phyloP scores from a whole-genome alignment of 1,284 basidiomycete species.

The Melampsora americana region DNA sequence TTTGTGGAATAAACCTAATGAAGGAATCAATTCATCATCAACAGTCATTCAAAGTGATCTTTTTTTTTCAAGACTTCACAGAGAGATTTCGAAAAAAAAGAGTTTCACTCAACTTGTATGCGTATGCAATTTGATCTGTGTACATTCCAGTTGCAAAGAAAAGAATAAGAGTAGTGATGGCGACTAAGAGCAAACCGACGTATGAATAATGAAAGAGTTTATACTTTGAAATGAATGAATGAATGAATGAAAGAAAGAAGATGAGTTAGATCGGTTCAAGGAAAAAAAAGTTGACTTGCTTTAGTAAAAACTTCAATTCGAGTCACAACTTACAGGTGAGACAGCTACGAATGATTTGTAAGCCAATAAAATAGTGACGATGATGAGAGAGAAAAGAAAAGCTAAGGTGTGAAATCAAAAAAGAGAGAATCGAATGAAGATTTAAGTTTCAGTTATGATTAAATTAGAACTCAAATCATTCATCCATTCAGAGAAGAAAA shows the following conservation, averaged over 20 bases:
- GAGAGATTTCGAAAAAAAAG: too few species aligned
- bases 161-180: slow-evolving; percentile 73
- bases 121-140: slow-evolving; percentile 90
- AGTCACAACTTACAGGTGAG: slow-evolving; percentile 41
- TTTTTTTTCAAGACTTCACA: too few species aligned
- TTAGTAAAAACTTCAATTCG: too few species aligned
- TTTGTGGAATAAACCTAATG: slow-evolving; percentile 78
- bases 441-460: too few species aligned
- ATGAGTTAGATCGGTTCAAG: too few species aligned
- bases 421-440: background rate
- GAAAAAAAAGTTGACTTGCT: too few species aligned
- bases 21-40: too few species aligned
- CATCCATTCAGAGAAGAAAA: too few species aligned
- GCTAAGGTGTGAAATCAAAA: slow-evolving; percentile 1
- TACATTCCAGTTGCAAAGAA: slow-evolving; percentile 98
- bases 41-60: too few species aligned
- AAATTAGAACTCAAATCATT: too few species aligned
- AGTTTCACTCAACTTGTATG: slow-evolving; percentile 63
- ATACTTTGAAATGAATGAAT: slow-evolving; percentile 5
- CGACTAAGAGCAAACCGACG: slow-evolving; percentile 26
- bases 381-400: slow-evolving; percentile 33
- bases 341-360: slow-evolving; percentile 30
- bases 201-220: slow-evolving; percentile 38
- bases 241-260: too few species aligned
- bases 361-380: slow-evolving; percentile 23